These are phyloP conservation scores for Talaromyces sp. DNA, from an alignment of 2,329 filamentous ascomycete genomes.

Conservation along the genomic window DNA sequence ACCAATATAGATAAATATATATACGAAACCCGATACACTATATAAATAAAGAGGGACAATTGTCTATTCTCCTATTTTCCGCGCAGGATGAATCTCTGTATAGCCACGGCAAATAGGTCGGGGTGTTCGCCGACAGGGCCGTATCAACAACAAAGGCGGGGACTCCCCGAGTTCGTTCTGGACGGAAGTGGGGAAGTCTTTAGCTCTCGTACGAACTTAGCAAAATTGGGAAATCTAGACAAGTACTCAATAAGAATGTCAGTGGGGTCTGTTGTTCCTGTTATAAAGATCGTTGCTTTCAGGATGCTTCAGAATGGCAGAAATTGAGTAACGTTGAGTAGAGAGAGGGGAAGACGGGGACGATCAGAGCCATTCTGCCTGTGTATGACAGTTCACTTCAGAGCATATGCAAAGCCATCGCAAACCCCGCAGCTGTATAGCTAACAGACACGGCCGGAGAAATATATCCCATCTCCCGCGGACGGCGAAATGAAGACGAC, in stretches of 20 bases:
- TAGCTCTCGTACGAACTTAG: neutral
- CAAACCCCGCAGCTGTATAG: neutral
- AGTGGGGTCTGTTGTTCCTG: neutral
- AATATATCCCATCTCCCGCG: neutral
- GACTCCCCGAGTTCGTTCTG: slow-evolving; percentile 16
- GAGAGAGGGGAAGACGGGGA: neutral
- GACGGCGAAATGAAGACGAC: neutral
- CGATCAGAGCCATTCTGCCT: neutral
- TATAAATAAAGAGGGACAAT: neutral
- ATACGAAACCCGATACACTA: neutral
- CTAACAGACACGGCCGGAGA: neutral
- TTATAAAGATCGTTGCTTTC: too few relatives aligned
- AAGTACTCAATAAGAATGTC: neutral
- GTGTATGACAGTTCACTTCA: neutral
- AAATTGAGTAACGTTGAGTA: neutral
- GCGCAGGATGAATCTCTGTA: neutral
- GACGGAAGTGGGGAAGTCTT: slow-evolving; percentile 2
- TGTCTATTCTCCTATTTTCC: neutral
- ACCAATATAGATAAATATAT: neutral
- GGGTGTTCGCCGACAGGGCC: slow-evolving; percentile 2
- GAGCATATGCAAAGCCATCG: neutral
- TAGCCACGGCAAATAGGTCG: slow-evolving; percentile 11
- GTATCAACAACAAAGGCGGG: neutral
- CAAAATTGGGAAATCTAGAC: neutral
- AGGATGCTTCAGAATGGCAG: neutral